A percentile compares a stretch with the other conserved stretches of the same genome.
phyloP scores from a whole-genome alignment of 2,329 filamentous ascomycete genomes.

The Cercospora brassicicola region DNA sequence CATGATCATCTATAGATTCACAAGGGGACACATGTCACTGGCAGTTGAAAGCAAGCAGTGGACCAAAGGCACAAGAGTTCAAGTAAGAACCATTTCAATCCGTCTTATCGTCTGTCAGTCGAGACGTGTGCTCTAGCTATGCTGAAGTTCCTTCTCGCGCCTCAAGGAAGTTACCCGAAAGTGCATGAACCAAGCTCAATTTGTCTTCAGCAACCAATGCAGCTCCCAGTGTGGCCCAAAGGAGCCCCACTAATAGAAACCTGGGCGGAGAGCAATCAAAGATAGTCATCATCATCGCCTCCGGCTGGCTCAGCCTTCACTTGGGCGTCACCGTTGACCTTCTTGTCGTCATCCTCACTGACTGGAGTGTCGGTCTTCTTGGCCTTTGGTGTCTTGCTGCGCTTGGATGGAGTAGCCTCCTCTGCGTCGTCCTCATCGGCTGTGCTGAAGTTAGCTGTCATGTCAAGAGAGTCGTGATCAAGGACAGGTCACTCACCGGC shows the following conservation, averaged over 20 bases:
- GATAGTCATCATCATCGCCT: constrained; percentile 4
- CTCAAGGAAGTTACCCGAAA: neutral
- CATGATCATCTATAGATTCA: too few relatives aligned
- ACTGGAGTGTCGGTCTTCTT: constrained; percentile 7
- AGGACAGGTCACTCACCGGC: constrained; percentile 4
- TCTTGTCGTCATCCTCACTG: neutral
- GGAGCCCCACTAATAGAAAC: too few relatives aligned
- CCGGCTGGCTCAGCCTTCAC: neutral
- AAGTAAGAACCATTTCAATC: neutral
- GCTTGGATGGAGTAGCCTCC: constrained; percentile 9
- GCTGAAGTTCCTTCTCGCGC: neutral
- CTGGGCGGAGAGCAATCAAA: neutral
- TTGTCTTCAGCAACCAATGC: neutral
- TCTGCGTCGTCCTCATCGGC: constrained; percentile 15
- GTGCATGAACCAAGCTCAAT: neutral
- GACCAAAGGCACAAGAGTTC: neutral
- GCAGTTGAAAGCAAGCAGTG: neutral
- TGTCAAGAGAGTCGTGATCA: neutral
- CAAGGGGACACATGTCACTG: neutral
- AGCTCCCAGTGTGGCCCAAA: neutral
- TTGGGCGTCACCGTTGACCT: neutral
- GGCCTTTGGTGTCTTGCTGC: constrained; percentile 9
- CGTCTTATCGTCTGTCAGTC: neutral
- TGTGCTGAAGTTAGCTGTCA: neutral
- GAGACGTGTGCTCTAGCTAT: neutral